Evolutionary conservation across 2,329 filamentous ascomycete genomes (phyloP).

Genomic region (Fusarium torreyae): DNA sequence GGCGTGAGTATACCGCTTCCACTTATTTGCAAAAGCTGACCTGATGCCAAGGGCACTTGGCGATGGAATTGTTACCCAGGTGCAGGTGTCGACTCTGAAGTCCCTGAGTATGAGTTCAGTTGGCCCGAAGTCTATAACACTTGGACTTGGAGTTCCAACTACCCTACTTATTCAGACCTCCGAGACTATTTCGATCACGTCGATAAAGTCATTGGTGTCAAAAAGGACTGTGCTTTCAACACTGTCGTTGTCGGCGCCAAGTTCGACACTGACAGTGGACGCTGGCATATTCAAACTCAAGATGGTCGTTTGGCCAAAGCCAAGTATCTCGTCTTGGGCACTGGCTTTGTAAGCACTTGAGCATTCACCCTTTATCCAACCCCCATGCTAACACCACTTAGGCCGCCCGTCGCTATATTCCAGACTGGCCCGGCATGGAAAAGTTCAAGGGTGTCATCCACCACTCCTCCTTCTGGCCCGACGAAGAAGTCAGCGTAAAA

Average conservation of each 20-base stretch:
- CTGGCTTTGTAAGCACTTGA: slow-evolving; percentile 63
- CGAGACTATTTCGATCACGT: slow-evolving; percentile 72
- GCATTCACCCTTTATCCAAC: too few relatives aligned
- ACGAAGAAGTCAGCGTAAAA: slow-evolving; percentile 68
- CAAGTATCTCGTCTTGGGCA: slow-evolving; percentile 67
- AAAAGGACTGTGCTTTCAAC: slow-evolving; percentile 71
- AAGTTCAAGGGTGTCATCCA: slow-evolving; percentile 72
- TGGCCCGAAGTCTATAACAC: slow-evolving; percentile 67
- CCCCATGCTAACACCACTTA: neutral
- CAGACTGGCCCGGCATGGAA: slow-evolving; percentile 72
- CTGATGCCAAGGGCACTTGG: slow-evolving; percentile 53
- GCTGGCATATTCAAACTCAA: slow-evolving; percentile 65
- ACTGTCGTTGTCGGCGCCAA: slow-evolving; percentile 67
- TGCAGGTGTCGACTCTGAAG: slow-evolving; percentile 67
- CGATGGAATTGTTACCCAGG: slow-evolving; percentile 71
- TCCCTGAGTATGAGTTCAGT: slow-evolving; percentile 68
- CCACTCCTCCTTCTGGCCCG: slow-evolving; percentile 74
- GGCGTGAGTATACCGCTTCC: slow-evolving; percentile 54
- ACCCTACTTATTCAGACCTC: slow-evolving; percentile 67
- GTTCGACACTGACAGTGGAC: slow-evolving; percentile 63
- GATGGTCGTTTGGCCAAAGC: slow-evolving; percentile 66
- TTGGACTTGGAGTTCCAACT: slow-evolving; percentile 71
- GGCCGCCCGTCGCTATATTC: slow-evolving; percentile 70
- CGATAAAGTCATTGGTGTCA: slow-evolving; percentile 68
- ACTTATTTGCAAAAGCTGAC: neutral